These are phyloP conservation scores for Thielaviopsis musarum DNA, from an alignment of 2,329 filamentous ascomycete species.

Conservation along the genomic window DNA sequence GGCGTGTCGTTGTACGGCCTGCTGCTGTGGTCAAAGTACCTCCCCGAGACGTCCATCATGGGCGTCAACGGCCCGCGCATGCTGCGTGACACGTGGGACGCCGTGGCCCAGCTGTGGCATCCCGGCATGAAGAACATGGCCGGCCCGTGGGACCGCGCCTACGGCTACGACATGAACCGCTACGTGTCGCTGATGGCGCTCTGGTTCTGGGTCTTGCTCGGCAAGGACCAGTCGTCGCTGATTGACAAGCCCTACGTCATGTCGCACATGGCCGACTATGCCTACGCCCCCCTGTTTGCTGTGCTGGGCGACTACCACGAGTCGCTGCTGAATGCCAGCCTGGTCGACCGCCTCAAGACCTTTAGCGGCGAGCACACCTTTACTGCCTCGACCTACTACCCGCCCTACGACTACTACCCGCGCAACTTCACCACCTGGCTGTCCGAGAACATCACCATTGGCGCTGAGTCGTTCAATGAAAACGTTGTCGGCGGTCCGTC, in stretches of 20 bases:
- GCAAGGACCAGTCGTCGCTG: constrained; percentile 26
- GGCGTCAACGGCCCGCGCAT: constrained; percentile 32
- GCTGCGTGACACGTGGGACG: constrained; percentile 35
- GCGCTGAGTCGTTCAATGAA: constrained; percentile 40
- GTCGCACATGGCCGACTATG: constrained; percentile 42
- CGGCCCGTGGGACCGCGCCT: constrained; percentile 46
- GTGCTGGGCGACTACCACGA: constrained; percentile 34
- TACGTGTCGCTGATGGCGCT: constrained; percentile 38
- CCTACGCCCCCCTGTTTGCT: constrained; percentile 38
- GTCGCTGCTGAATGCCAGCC: constrained; percentile 25
- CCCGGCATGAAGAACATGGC: constrained; percentile 42
- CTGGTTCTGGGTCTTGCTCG: constrained; percentile 41
- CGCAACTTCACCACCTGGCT: constrained; percentile 45
- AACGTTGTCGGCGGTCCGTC: constrained; percentile 37
- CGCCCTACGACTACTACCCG: constrained; percentile 37
- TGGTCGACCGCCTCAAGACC: constrained; percentile 23
- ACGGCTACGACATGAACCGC: constrained; percentile 46
- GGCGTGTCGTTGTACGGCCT: constrained; percentile 44
- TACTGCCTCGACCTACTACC: constrained; percentile 34
- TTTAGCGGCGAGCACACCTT: constrained; percentile 39
- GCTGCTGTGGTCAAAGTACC: constrained; percentile 42
- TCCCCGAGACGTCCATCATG: constrained; percentile 36
- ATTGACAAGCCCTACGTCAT: constrained; percentile 31
- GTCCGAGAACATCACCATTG: constrained; percentile 38
- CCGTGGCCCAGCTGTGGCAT: constrained; percentile 36